Evolutionary conservation across 2,329 filamentous ascomycete genomes (phyloP), one percentile per base, ranked within the genome.

Genomic region (Sporothrix brasiliensis): DNA sequence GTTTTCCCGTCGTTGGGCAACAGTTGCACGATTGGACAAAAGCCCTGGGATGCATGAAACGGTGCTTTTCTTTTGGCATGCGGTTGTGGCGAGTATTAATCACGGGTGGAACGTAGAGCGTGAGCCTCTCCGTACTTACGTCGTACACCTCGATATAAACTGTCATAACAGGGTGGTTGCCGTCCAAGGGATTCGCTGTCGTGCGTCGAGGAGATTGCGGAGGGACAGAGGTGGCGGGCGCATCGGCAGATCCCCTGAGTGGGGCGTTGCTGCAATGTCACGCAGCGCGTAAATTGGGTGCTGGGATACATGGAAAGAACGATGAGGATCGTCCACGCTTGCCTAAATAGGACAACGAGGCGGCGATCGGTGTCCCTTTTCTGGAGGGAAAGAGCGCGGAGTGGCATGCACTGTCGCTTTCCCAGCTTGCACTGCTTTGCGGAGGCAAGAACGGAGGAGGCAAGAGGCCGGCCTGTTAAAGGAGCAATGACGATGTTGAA

Each of bases 181-280:
- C 67, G 54, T 52, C 67, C 49, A 69, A 7, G 61, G 61, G 63
- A 54, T 72, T 69, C 70, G 70, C 70, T 72, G 70, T 69, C 68
- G 68, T 72, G 49, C 70, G 54, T 65, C 70, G 27, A 71, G 21
- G 44, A 60, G 50, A 49, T 58, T 69, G 67, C 27, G 66, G 56
- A 14, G 24, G 49, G 56, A 34, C 34, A 21, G 61, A 50, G 41
- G 41, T 30, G 50, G 21, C 14, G 13, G 50, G 67, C 44, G 60
- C 60, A 61, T 69, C 70, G 67, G 68, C 70, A 69, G 68, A 72
- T 72, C 70, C 47, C 56, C 52, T 63, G 58, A 19, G 70, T 69
- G 67, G 70, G 67, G 67, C 67, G 53, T 61, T 34, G 19, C 58
- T 19, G 3, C 2, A 21, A 58, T 16, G 67, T 69, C 34, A 24